Percentiles rank a stretch among this genome's conserved stretches.
phyloP scores from a whole-genome alignment of 768 basidiomycete genomes.

The Phlegmacium glaucopus region DNA sequence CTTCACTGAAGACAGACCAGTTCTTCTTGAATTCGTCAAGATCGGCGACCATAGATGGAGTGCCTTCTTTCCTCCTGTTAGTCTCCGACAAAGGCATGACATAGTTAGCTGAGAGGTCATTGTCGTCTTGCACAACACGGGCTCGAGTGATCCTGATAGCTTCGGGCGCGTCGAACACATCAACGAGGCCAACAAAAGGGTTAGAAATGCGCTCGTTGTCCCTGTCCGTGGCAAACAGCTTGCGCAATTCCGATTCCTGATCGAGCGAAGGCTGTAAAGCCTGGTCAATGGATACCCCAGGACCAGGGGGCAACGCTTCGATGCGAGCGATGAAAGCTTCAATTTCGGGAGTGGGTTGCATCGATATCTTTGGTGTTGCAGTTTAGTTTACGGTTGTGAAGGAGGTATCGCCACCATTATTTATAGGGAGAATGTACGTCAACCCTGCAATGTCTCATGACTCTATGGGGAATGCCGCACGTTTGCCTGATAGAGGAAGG shows the following conservation, averaged over 20 bases:
- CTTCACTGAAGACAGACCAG: slow-evolving; percentile 62
- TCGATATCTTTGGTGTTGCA: too few relatives aligned
- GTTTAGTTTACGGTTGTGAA: too few relatives aligned
- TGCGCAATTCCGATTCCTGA: slow-evolving; percentile 53
- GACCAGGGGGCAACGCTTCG: slow-evolving; percentile 14
- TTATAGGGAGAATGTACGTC: too few relatives aligned
- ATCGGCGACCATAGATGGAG: slow-evolving; percentile 42
- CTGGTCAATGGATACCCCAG: slow-evolving; percentile 36
- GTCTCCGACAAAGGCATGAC: slow-evolving; percentile 48
- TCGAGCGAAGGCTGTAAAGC: slow-evolving; percentile 53
- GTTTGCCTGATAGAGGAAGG: too few relatives aligned
- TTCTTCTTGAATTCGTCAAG: slow-evolving; percentile 62
- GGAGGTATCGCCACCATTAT: too few relatives aligned
- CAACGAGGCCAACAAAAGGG: slow-evolving; percentile 55
- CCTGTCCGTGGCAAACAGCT: slow-evolving; percentile 53
- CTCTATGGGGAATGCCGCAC: too few relatives aligned
- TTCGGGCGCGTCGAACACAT: slow-evolving; percentile 49
- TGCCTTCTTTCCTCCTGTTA: slow-evolving; percentile 46
- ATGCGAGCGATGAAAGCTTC: slow-evolving; percentile 20
- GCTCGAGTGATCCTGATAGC: slow-evolving; percentile 47
- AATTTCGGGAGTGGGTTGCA: slow-evolving; percentile 21
- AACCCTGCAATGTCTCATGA: too few relatives aligned
- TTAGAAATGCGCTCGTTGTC: slow-evolving; percentile 39
- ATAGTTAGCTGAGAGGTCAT: slow-evolving; percentile 44
- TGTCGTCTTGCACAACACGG: slow-evolving; percentile 41